Conservation (phyloP, 257 asterid genomes). For the Osmanthus fragrans region DNA sequence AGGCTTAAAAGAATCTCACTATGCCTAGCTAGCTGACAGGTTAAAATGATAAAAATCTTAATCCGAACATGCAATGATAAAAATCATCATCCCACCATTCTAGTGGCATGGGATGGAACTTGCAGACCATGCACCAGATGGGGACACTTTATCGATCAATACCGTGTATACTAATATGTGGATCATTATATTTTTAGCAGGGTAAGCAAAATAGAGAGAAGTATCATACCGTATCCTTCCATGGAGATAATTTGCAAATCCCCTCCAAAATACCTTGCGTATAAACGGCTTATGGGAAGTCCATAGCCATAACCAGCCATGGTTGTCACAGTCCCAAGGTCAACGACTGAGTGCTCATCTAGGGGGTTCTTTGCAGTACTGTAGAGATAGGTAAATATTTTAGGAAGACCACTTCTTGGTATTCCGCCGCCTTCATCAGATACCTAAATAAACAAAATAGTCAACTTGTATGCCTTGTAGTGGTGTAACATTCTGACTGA, state of each 20-base stretch:
- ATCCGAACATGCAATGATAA: neutral
- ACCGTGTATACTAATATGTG: neutral
- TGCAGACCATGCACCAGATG: neutral
- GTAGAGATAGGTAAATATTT: slow-evolving; percentile 84
- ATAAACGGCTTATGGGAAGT: slow-evolving; percentile 90
- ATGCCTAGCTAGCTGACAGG: neutral
- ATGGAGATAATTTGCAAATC: slow-evolving; percentile 90
- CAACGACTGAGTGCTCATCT: slow-evolving; percentile 59
- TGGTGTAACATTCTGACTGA: neutral
- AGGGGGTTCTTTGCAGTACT: slow-evolving; percentile 82
- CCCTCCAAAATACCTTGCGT: slow-evolving; percentile 94
- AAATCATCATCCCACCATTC: too few relatives aligned
- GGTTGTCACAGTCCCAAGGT: slow-evolving; percentile 62
- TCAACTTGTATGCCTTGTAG: neutral
- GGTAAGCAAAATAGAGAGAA: neutral
- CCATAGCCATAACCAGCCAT: slow-evolving; percentile 98
- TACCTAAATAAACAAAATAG: slow-evolving; percentile 42
- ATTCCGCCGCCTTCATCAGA: slow-evolving; percentile 99
- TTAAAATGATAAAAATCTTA: too few relatives aligned
- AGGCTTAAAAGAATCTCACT: neutral
- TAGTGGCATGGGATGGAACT: too few relatives aligned
- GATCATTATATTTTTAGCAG: neutral
- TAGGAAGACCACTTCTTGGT: slow-evolving; percentile 87
- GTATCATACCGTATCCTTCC: slow-evolving; percentile 90
- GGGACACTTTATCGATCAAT: neutral